Evolutionary conservation across 768 basidiomycete genomes (phyloP).

Genomic region (Suillus alpinus): DNA sequence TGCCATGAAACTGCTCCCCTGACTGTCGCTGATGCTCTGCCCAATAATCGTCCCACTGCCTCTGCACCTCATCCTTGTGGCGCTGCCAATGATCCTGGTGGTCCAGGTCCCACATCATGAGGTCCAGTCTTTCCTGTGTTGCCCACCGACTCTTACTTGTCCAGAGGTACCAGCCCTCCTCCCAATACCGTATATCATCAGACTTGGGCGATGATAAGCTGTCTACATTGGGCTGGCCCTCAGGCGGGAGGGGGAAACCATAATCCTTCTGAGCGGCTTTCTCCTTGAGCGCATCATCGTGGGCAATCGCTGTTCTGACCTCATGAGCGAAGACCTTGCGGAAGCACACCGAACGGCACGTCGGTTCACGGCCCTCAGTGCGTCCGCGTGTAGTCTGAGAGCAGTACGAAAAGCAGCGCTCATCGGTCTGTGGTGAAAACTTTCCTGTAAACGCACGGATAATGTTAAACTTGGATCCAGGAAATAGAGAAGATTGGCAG

Average conservation of each 20-base stretch:
- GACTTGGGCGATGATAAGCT: conserved; percentile 16
- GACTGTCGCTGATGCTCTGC: conserved; percentile 19
- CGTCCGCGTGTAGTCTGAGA: conserved; percentile 57
- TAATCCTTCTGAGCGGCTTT: conserved; percentile 44
- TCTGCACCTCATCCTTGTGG: conserved; percentile 44
- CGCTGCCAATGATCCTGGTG: conserved; percentile 44
- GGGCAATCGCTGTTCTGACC: conserved; percentile 50
- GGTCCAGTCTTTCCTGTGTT: conserved; percentile 51
- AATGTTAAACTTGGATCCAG: background rate
- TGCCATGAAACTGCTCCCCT: conserved; percentile 16
- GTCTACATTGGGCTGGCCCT: conserved; percentile 50
- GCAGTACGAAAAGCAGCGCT: conserved; percentile 64
- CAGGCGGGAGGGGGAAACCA: conserved; percentile 60
- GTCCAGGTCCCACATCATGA: conserved; percentile 58
- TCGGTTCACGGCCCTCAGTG: conserved; percentile 46
- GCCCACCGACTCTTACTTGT: conserved; percentile 51
- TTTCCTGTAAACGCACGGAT: conserved; percentile 36
- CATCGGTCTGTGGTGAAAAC: conserved; percentile 58
- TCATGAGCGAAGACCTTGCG: conserved; percentile 69
- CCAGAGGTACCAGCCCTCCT: conserved; percentile 78
- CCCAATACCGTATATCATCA: conserved; percentile 56
- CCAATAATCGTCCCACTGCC: conserved; percentile 50
- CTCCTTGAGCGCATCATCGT: conserved; percentile 25
- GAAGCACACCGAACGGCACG: conserved; percentile 58
- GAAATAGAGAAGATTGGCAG: background rate